Base-by-base conservation (phyloP, 2,329 filamentous ascomycete genomes). In the Exophiala sp. region DNA sequence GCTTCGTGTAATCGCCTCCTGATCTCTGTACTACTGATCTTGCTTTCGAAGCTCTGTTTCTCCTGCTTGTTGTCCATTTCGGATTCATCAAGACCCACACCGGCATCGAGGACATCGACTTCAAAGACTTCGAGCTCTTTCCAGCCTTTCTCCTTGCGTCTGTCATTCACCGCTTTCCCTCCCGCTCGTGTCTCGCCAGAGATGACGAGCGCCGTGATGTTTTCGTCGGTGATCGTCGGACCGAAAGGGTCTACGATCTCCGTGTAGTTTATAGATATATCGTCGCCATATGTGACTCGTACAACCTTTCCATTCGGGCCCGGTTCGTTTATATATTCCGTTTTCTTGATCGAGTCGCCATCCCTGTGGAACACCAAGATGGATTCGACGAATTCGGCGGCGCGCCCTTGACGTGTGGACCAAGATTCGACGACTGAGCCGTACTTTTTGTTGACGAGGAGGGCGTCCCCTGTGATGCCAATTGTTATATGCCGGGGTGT, bases 11-110 rank as follows among this genome's bases (percentile, higher is more conserved):
- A 18, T 34, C 77, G 76, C 57, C 79, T 78, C 61, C 87, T 78
- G 62, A 96, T 95, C 54, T 87, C 87, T 1, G 91, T 95, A 72
- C 91, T 96, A 75, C 91, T 95, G 63, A 96, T 88, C 74, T 96
- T 97, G 57, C 82, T 80, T 21, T 85, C 82, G 71, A 95, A 96
- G 60, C 81, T 78, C 52, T 84, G 43, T n/a, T 72, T 69, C 21
- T 58, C 65, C 68, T 74, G 60, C 71, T 73, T n/a, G 63, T 70
- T 42, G 44, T 65, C 39, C 1, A 75, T 72, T n/a, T 75, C 71
- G 40, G 77, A 74, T 48, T 83, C 82, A 36, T 80, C 77, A 2
- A 84, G 80, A 32, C 44, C 50, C 5, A 34, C 18, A 12, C 52
- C 54, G 9, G 60, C 55, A 69, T 92, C 87, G 12, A 99, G 78